These are phyloP conservation scores for Saccharomyces pastorianus DNA, from an alignment of 1,139 yeast genomes.

Conservation along the genomic window DNA sequence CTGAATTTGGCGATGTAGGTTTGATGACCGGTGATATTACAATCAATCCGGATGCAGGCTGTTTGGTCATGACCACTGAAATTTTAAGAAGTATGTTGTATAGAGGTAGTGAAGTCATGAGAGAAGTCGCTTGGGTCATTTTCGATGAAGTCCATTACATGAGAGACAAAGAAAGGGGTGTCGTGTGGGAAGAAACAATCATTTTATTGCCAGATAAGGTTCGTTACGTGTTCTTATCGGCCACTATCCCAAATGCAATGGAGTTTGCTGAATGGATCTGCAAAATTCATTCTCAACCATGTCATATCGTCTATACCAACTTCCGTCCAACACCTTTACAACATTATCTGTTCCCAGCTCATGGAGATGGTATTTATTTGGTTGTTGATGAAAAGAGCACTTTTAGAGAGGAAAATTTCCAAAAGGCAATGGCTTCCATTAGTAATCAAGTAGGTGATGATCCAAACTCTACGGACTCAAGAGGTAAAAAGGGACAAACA, in stretches of 20 bases:
- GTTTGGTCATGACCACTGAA: conserved; percentile 96
- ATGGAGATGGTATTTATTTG: conserved; percentile 93
- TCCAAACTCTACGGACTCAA: conserved; percentile 49
- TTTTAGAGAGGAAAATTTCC: conserved; percentile 94
- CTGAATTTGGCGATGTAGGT: conserved; percentile 93
- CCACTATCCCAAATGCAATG: conserved; percentile 97
- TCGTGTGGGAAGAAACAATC: conserved; percentile 98
- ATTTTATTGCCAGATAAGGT: conserved; percentile 93
- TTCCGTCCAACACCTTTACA: conserved; percentile 98
- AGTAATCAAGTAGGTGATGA: conserved; percentile 80
- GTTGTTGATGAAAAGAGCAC: conserved; percentile 96
- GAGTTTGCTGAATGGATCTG: conserved; percentile 99
- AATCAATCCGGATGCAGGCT: conserved; percentile 92
- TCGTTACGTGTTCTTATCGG: conserved; percentile 77
- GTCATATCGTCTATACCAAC: conserved; percentile 97
- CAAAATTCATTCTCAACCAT: conserved; percentile 88
- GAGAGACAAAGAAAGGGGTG: conserved; percentile 95
- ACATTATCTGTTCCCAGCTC: conserved; percentile 93
- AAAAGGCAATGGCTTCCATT: conserved; percentile 94
- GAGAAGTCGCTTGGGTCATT: conserved; percentile 95
- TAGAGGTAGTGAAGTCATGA: conserved; percentile 87
- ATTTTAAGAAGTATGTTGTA: conserved; percentile 87
- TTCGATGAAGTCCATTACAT: conserved; percentile 96
- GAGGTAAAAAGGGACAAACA: conserved; percentile 76
- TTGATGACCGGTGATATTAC: conserved; percentile 97